Conservation (phyloP, 345 rosid species). For the Citrus hindsii region DNA sequence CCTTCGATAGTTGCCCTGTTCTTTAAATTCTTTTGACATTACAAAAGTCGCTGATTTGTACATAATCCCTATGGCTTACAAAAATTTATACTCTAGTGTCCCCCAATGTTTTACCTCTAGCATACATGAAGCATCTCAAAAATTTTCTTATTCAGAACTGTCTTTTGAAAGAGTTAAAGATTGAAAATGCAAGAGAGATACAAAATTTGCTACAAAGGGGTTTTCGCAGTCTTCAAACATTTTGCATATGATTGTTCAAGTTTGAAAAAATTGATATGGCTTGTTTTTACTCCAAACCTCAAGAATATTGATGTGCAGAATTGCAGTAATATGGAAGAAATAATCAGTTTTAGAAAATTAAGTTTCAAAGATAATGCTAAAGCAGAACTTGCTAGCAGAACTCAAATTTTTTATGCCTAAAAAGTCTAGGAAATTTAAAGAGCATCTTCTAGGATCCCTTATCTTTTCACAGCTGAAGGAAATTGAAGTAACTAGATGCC, state of each 20-base stretch:
- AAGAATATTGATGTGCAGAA: background rate
- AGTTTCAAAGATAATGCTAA: background rate
- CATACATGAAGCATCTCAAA: no score
- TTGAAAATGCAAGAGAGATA: no score
- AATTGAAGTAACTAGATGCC: background rate
- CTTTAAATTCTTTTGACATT: no score
- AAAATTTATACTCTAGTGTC: no score
- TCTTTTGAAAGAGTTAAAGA: no score
- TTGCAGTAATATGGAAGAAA: constrained; percentile 17
- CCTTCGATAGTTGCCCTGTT: background rate
- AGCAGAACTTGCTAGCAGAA: background rate
- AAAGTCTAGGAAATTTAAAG: background rate
- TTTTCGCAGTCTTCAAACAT: background rate
- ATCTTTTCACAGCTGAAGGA: constrained; percentile 10
- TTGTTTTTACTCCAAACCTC: constrained; percentile 23
- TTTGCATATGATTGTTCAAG: background rate
- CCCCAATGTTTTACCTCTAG: no score
- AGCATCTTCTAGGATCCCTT: constrained; percentile 17
- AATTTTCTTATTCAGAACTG: no score
- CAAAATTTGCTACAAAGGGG: background rate
- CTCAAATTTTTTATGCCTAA: constrained; percentile 7
- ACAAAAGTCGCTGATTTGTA: no score
- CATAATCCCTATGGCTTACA: no score
- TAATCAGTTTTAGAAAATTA: constrained; percentile 13
- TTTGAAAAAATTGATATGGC: constrained; percentile 17